Conservation (phyloP, 2,329 filamentous ascomycete species). For the Calonectria crousiana region DNA sequence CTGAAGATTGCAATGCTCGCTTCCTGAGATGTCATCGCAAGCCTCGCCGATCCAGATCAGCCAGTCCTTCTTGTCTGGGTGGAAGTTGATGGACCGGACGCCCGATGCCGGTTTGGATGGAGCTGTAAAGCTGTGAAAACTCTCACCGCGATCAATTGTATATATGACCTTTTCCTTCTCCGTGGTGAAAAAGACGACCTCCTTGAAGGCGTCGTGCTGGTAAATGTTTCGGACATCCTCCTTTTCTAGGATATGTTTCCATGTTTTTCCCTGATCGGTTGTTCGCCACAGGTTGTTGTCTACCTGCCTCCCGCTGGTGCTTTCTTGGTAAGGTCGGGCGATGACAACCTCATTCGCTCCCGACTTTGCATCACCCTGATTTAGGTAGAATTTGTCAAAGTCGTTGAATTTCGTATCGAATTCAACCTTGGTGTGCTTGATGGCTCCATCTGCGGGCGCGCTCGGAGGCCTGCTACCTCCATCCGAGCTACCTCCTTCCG, state of each 20-base stretch:
- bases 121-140: slow-evolving; percentile 79
- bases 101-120: slow-evolving; percentile 63
- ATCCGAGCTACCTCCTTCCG: slow-evolving; percentile 63
- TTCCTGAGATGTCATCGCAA: slow-evolving; percentile 67
- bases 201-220: slow-evolving; percentile 84
- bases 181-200: slow-evolving; percentile 89
- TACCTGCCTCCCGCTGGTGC: slow-evolving; percentile 45
- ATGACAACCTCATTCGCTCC: slow-evolving; percentile 80
- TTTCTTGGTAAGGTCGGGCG: slow-evolving; percentile 59
- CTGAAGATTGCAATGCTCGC: slow-evolving; percentile 74
- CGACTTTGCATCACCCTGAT: slow-evolving; percentile 74
- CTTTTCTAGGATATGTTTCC: slow-evolving; percentile 77
- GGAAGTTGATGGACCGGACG: slow-evolving; percentile 75
- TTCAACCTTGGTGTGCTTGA: slow-evolving; percentile 69
- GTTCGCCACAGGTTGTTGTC: slow-evolving; percentile 78
- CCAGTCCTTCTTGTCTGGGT: slow-evolving; percentile 88
- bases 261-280: slow-evolving; percentile 89
- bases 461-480: slow-evolving; percentile 51
- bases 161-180: slow-evolving; percentile 75
- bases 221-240: slow-evolving; percentile 79
- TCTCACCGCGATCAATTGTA: slow-evolving; percentile 82
- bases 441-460: slow-evolving; percentile 73
- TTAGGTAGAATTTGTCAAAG: slow-evolving; percentile 79
- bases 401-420: slow-evolving; percentile 71
- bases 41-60: slow-evolving; percentile 88